Conservation (phyloP, 208 protist genomes). For the Trypanosoma caninum region DNA sequence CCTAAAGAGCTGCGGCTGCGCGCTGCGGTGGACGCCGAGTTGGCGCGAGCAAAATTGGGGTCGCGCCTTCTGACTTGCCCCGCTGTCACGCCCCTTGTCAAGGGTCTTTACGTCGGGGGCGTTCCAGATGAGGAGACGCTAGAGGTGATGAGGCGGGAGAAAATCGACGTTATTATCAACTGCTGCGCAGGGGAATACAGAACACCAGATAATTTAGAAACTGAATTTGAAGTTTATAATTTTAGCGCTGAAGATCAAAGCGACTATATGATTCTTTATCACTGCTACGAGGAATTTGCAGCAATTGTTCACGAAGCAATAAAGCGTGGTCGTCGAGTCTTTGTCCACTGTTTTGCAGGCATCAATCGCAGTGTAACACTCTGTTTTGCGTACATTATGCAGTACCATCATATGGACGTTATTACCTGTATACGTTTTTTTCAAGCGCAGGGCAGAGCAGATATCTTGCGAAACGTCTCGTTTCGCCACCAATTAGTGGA, state of each 20-base stretch:
- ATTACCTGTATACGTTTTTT: constrained; percentile 57
- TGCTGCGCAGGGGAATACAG: constrained; percentile 63
- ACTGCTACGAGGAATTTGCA: constrained; percentile 70
- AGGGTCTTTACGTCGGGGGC: constrained; percentile 73
- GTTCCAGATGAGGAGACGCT: constrained; percentile 64
- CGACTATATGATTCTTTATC: constrained; percentile 82
- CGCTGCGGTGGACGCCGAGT: constrained; percentile 48
- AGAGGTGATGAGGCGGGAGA: constrained; percentile 38
- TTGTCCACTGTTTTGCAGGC: constrained; percentile 85
- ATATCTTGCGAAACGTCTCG: constrained; percentile 70
- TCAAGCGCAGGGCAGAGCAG: constrained; percentile 43
- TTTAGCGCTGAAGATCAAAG: constrained; percentile 43
- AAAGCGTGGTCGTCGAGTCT: constrained; percentile 45
- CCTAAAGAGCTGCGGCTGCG: constrained; percentile 42
- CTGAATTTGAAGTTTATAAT: constrained; percentile 44
- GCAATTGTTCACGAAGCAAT: constrained; percentile 34
- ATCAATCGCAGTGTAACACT: constrained; percentile 85
- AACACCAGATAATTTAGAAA: constrained; percentile 25
- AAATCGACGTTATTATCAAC: constrained; percentile 72
- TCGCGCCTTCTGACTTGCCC: constrained; percentile 26
- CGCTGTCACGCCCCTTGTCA: constrained; percentile 46
- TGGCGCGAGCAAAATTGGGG: constrained; percentile 30
- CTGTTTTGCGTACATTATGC: constrained; percentile 80
- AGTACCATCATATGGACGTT: constrained; percentile 41
- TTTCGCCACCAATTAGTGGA: constrained; percentile 86